These are phyloP conservation scores for Colletotrichum brevisporum DNA, from an alignment of 2,329 filamentous ascomycete genomes.

Conservation along the genomic window DNA sequence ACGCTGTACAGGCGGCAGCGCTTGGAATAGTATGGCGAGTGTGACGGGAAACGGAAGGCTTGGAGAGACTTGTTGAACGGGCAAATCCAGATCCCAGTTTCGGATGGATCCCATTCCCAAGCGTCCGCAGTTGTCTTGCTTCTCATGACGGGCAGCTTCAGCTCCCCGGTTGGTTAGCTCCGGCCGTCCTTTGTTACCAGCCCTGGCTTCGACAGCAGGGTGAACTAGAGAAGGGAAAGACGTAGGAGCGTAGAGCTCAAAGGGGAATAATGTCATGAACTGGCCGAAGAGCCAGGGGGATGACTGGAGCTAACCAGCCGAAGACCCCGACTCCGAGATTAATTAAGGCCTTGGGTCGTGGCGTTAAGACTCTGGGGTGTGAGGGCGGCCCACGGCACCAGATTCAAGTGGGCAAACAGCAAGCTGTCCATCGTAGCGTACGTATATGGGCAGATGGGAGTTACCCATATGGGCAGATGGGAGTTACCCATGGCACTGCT, in stretches of 20 bases:
- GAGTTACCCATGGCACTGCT: background rate
- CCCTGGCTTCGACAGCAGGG: slow-evolving; percentile 10
- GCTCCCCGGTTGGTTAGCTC: slow-evolving; percentile 4
- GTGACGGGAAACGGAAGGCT: slow-evolving; percentile 9
- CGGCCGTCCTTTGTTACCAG: slow-evolving; percentile 12
- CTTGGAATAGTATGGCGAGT: slow-evolving; percentile 23
- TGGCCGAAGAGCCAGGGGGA: slow-evolving; percentile 3
- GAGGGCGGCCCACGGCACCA: slow-evolving; percentile 17
- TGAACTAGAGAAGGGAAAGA: slow-evolving; percentile 7
- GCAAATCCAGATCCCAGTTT: slow-evolving; percentile 7
- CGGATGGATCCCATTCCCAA: slow-evolving; percentile 12
- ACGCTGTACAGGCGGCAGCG: slow-evolving; percentile 17
- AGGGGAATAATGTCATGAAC: slow-evolving; percentile 21
- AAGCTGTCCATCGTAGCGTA: background rate
- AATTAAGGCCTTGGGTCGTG: slow-evolving; percentile 34
- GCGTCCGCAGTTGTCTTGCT: slow-evolving; percentile 8
- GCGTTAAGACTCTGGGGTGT: slow-evolving; percentile 38
- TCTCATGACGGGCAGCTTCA: slow-evolving; percentile 26
- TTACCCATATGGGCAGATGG: background rate
- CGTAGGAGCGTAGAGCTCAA: slow-evolving; percentile 8
- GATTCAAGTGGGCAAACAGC: background rate
- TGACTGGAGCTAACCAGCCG: slow-evolving; percentile 27
- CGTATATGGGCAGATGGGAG: background rate
- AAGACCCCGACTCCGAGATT: slow-evolving; percentile 26
- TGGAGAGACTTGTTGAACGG: slow-evolving; percentile 13